Percentiles rank a stretch among this genome's conserved stretches.
These are phyloP conservation scores for Boletus sensibilis DNA, from an alignment of 768 basidiomycete species.

Conservation along the genomic window DNA sequence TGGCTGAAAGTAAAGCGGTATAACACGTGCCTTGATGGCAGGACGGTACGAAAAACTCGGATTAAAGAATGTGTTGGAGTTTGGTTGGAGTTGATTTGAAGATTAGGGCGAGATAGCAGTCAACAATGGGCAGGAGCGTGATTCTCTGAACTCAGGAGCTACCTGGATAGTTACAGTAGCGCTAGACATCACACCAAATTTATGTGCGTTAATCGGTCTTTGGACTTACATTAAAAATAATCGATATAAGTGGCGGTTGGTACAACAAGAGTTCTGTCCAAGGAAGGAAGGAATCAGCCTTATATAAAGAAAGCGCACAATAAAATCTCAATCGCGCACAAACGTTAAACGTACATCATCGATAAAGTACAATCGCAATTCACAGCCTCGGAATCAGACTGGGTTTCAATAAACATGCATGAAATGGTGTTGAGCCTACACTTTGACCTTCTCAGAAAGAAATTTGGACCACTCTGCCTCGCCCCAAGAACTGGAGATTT, in stretches of 20 bases:
- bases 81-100: not conserved
- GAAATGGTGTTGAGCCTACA: conserved; percentile 22
- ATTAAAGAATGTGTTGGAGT: not conserved
- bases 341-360: not conserved
- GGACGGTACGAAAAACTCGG: not conserved
- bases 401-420: not conserved
- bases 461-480: conserved; percentile 80
- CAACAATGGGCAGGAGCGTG: too few relatives aligned
- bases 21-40: not conserved
- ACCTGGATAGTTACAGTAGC: too few relatives aligned
- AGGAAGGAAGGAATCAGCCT: not conserved
- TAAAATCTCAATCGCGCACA: not conserved
- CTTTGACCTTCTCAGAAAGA: conserved; percentile 55
- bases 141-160: not conserved
- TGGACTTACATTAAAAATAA: not conserved
- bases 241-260: not conserved
- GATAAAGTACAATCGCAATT: not conserved
- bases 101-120: too few relatives aligned
- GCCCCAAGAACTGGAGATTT: conserved; percentile 81
- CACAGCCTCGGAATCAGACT: not conserved
- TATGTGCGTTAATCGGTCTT: not conserved
- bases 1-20: not conserved
- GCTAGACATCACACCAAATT: too few relatives aligned
- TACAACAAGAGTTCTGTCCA: not conserved
- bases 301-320: not conserved